Conservation (phyloP, 306 rosid species). For the Potentilla sterilis region DNA sequence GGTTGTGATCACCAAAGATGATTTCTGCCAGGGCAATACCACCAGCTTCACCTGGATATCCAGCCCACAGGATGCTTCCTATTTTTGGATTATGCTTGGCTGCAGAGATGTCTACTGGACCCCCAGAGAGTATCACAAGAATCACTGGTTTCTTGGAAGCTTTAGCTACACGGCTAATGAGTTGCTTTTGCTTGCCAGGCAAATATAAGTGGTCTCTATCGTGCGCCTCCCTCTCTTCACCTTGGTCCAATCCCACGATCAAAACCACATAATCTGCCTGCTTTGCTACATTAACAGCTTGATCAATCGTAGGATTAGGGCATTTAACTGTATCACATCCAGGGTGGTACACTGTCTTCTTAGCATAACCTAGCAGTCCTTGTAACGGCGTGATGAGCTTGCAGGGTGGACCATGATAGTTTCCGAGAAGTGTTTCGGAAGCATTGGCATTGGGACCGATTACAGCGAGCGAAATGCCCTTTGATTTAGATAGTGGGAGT, state of each 20-base stretch:
- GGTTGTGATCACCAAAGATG: conserved; percentile 90
- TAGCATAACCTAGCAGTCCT: conserved; percentile 54
- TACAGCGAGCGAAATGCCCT: conserved; percentile 58
- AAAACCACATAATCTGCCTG: conserved; percentile 68
- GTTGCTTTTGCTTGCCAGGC: conserved; percentile 73
- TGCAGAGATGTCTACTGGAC: conserved; percentile 77
- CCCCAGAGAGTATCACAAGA: conserved; percentile 78
- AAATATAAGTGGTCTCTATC: conserved; percentile 64
- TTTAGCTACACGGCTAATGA: conserved; percentile 56
- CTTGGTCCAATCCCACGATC: conserved; percentile 87
- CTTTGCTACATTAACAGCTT: conserved; percentile 57
- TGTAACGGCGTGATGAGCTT: conserved; percentile 50
- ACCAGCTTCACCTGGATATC: conserved; percentile 90
- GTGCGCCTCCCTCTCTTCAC: conserved; percentile 61
- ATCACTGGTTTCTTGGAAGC: conserved; percentile 67
- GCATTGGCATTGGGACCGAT: conserved; percentile 85
- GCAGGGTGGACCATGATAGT: conserved; percentile 88
- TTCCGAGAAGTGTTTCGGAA: conserved; percentile 60
- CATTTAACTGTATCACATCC: conserved; percentile 71
- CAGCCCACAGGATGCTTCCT: conserved; percentile 95
- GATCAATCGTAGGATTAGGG: conserved; percentile 38
- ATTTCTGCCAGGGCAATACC: conserved; percentile 75
- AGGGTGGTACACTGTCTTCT: conserved; percentile 42
- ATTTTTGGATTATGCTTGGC: conserved; percentile 57
- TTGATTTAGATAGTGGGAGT: conserved; percentile 67